phyloP scores from a whole-genome alignment of 768 basidiomycete genomes.

The Amylocystis lapponica region DNA sequence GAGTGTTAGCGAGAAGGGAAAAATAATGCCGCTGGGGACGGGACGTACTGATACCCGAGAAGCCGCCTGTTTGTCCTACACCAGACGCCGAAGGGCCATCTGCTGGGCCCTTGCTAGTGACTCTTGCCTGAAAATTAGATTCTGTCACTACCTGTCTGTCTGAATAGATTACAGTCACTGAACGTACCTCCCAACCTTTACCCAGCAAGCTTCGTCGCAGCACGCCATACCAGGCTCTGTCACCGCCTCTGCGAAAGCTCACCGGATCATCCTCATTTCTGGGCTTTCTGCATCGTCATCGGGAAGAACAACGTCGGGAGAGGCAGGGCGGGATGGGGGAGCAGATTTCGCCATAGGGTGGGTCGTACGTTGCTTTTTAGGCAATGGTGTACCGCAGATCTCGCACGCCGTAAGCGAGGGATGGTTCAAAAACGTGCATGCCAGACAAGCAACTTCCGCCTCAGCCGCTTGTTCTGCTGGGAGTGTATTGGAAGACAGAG shows the following conservation, averaged over 20 bases:
- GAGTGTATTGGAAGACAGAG: constrained; percentile 25
- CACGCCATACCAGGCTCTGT: constrained; percentile 72
- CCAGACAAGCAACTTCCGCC: constrained; percentile 59
- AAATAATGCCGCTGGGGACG: not conserved
- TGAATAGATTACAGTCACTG: too few species aligned
- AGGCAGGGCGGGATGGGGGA: constrained; percentile 58
- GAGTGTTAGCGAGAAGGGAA: not conserved
- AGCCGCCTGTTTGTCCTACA: constrained; percentile 13
- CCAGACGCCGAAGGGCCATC: not conserved
- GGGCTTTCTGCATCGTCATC: constrained; percentile 34
- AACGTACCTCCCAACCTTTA: constrained; percentile 72
- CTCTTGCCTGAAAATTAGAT: constrained; percentile 11
- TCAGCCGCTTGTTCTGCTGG: not conserved
- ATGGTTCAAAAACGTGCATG: constrained; percentile 92
- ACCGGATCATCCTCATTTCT: constrained; percentile 58
- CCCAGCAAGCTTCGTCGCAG: constrained; percentile 65
- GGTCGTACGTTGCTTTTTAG: too few species aligned
- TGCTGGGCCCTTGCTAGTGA: not conserved
- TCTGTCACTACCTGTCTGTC: too few species aligned
- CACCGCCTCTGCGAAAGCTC: constrained; percentile 90
- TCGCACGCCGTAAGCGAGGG: constrained; percentile 71
- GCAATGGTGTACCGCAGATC: constrained; percentile 75
- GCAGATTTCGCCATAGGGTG: constrained; percentile 50
- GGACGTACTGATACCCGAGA: constrained; percentile 48
- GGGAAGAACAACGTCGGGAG: constrained; percentile 36